Base-by-base conservation (phyloP, 2,329 filamentous ascomycete genomes). In the Talaromyces amestolkiae region DNA sequence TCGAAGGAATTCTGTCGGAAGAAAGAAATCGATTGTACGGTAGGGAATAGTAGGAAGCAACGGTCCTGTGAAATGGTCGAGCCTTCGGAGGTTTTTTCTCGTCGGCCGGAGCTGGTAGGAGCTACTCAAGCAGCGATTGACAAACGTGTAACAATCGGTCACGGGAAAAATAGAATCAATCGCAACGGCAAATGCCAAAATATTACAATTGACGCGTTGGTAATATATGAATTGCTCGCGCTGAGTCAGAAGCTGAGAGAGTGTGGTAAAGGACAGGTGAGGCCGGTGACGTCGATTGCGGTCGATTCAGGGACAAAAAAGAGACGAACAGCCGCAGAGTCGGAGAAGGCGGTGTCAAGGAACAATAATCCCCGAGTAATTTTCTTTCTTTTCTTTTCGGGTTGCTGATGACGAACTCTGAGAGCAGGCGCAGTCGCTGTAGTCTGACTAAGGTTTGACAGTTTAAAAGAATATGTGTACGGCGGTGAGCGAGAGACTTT, bases 401-500 rank as follows among this genome's bases (percentile, higher is more conserved):
- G 24, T 5, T 53, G 9, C 8, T 19, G 51, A 35, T 54, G 58
- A 47, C 22, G 58, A 49, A 7, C 24, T 3, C 10, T n/a, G 56
- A 59, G 58, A 17, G 58, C 31, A 59, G 58, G 49, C 24, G 49
- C 24, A 53, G 49, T 53, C 49, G n/a, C 35, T 54, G 51, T 54
- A 35, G 51, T 54, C 51, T 54, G 31, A 35, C 51, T 54, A 54
- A 35, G 51, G 33, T 22, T 39, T 56, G 53, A 56, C 53, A 22
- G 19, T 56, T 39, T 39, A 19, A 56, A 39, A 56, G 53, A 35
- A 19, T 27, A 27, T 33, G 35, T 45, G 56, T 15, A 45, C 58
- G 59, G 59, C 59, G 59, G 59, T 61, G 59, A 61, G 59, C 51
- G 58, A 61, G 41, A 45, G 58, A 49, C 45, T 51, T 61, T 61